phyloP scores from a whole-genome alignment of 2,329 filamentous ascomycete genomes.

The Cercospora sesami region DNA sequence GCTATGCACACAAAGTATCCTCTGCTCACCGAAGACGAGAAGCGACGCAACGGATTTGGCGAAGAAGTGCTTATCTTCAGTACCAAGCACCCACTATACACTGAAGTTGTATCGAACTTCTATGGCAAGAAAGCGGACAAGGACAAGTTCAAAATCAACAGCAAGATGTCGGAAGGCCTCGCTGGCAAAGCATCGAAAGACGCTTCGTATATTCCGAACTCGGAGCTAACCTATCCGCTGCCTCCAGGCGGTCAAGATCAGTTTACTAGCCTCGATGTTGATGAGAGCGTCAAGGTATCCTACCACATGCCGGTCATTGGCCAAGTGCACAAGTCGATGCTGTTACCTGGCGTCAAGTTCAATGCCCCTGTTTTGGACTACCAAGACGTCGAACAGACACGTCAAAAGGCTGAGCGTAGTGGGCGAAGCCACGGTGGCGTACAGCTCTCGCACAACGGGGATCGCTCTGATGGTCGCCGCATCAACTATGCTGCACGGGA shows the following conservation, averaged over 20 bases:
- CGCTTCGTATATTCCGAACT: conserved; percentile 79
- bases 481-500: conserved; percentile 55
- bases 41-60: conserved; percentile 74
- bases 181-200: conserved; percentile 80
- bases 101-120: conserved; percentile 79
- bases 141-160: conserved; percentile 70
- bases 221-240: conserved; percentile 54
- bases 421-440: conserved; percentile 72
- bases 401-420: conserved; percentile 62
- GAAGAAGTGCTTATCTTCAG: conserved; percentile 81
- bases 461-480: conserved; percentile 49
- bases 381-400: conserved; percentile 72
- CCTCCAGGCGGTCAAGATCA: conserved; percentile 60
- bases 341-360: conserved; percentile 78
- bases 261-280: conserved; percentile 67
- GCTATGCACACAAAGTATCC: conserved; percentile 84
- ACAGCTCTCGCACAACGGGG: conserved; percentile 54
- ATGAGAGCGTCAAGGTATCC: conserved; percentile 83
- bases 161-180: conserved; percentile 72
- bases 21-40: conserved; percentile 73
- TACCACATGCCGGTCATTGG: conserved; percentile 76
- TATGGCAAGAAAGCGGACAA: conserved; percentile 82
- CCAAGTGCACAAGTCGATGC: conserved; percentile 86
- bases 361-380: conserved; percentile 70
- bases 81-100: conserved; percentile 79